These are phyloP conservation scores for Cytospora paraplurivora DNA, from an alignment of 2,329 filamentous ascomycete species.

Conservation along the genomic window DNA sequence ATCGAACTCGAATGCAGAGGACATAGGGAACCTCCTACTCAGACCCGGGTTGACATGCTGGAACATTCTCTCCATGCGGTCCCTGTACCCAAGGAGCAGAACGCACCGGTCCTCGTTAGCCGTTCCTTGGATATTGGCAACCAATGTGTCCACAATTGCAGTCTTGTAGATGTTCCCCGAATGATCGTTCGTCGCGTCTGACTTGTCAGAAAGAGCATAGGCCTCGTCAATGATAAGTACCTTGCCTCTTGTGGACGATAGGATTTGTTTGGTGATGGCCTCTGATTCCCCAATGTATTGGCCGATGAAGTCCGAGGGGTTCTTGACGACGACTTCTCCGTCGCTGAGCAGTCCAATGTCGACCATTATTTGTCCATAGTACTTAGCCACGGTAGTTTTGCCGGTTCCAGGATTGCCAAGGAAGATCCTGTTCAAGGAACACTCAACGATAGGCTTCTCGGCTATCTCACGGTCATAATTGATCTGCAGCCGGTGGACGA, in stretches of 20 bases:
- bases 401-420: constrained; percentile 73
- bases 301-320: constrained; percentile 73
- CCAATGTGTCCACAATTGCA: constrained; percentile 72
- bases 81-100: constrained; percentile 69
- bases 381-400: constrained; percentile 73
- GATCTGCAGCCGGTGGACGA: constrained; percentile 60
- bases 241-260: constrained; percentile 67
- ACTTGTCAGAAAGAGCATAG: constrained; percentile 61
- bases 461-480: constrained; percentile 69
- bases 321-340: constrained; percentile 69
- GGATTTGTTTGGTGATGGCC: constrained; percentile 69
- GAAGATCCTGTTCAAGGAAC: constrained; percentile 69
- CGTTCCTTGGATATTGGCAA: constrained; percentile 69
- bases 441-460: constrained; percentile 60
- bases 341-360: constrained; percentile 68
- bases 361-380: constrained; percentile 69
- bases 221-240: constrained; percentile 81
- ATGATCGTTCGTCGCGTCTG: constrained; percentile 36
- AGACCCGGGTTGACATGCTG: constrained; percentile 73
- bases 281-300: constrained; percentile 66
- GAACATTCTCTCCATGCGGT: constrained; percentile 72
- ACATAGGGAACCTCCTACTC: constrained; percentile 64
- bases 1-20: constrained; percentile 67
- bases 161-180: constrained; percentile 50
- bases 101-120: constrained; percentile 74